Evolutionary conservation across 306 rosid genomes (phyloP).

Genomic region (Trichosanthes cucumerina): DNA sequence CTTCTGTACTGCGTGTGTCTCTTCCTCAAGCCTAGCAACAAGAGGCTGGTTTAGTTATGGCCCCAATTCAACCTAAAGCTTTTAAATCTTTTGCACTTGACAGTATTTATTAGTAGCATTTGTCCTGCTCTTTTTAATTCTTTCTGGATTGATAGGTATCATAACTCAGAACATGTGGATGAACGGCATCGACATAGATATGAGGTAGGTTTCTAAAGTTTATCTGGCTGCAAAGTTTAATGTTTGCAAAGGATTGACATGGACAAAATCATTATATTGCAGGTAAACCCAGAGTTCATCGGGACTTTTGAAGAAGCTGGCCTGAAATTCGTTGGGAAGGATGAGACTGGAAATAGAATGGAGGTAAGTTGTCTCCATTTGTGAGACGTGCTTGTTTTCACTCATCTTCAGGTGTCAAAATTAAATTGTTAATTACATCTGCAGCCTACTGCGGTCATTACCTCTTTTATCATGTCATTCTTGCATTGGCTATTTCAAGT

Average conservation of each 20-base stretch:
- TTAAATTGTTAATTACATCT: slow-evolving; percentile 9
- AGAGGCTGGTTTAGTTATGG: neutral
- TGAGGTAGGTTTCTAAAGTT: slow-evolving; percentile 45
- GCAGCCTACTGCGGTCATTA: neutral
- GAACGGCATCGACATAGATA: slow-evolving; percentile 98
- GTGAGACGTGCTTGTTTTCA: slow-evolving; percentile 11
- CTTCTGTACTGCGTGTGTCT: neutral
- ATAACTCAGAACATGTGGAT: slow-evolving; percentile 69
- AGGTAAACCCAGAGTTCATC: slow-evolving; percentile 87
- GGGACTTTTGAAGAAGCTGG: slow-evolving; percentile 72
- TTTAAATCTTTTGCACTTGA: neutral
- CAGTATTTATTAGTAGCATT: too few relatives aligned
- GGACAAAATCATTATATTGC: slow-evolving; percentile 9
- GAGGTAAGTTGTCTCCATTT: slow-evolving; percentile 46
- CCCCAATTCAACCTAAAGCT: neutral
- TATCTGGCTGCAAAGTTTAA: slow-evolving; percentile 1
- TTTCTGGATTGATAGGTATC: slow-evolving; percentile 44
- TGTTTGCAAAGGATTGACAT: neutral
- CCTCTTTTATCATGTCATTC: neutral
- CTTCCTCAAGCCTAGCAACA: neutral
- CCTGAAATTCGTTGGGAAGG: slow-evolving; percentile 84
- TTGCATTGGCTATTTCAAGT: neutral
- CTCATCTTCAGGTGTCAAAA: slow-evolving; percentile 13
- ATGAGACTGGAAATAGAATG: slow-evolving; percentile 93
- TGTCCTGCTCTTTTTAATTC: neutral